Conservation (phyloP, 192 early-diverging fungal species). For the Geranomyces michiganensis region DNA sequence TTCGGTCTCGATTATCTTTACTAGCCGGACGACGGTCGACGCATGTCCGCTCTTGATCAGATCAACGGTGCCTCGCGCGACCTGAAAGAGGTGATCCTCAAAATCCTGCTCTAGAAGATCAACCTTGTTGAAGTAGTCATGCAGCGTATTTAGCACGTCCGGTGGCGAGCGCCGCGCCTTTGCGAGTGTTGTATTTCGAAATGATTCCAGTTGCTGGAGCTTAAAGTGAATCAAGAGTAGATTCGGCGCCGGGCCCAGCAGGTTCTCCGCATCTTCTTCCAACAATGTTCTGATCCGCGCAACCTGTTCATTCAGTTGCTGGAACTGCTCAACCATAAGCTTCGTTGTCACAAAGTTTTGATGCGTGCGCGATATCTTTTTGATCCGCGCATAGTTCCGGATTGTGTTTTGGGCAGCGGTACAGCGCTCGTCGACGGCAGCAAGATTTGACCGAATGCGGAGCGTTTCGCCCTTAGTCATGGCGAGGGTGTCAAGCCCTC, state of each 20-base stretch:
- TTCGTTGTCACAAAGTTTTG: slow-evolving; percentile 93
- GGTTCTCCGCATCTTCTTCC: slow-evolving; percentile 56
- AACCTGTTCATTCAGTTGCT: slow-evolving; percentile 82
- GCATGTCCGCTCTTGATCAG: slow-evolving; percentile 72
- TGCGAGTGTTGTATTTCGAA: slow-evolving; percentile 82
- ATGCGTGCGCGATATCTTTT: slow-evolving; percentile 89
- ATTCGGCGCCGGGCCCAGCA: slow-evolving; percentile 71
- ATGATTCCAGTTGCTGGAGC: slow-evolving; percentile 79
- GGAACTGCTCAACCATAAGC: slow-evolving; percentile 83
- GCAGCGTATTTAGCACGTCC: slow-evolving; percentile 84
- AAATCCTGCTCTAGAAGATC: slow-evolving; percentile 83
- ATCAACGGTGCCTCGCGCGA: slow-evolving; percentile 78
- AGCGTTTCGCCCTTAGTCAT: slow-evolving; percentile 55
- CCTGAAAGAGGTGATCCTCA: slow-evolving; percentile 82
- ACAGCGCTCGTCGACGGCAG: slow-evolving; percentile 84
- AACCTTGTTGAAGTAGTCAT: slow-evolving; percentile 82
- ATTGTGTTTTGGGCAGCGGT: slow-evolving; percentile 83
- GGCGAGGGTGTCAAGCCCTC: slow-evolving; percentile 70
- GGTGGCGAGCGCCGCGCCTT: slow-evolving; percentile 65
- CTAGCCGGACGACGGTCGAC: slow-evolving; percentile 78
- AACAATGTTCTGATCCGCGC: slow-evolving; percentile 72
- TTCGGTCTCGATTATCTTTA: slow-evolving; percentile 94
- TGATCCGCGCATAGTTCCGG: slow-evolving; percentile 86
- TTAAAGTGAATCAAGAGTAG: slow-evolving; percentile 87
- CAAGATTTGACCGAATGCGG: slow-evolving; percentile 73